A percentile compares a stretch with the other conserved stretches of the same genome.
phyloP scores from a whole-genome alignment of 2,329 filamentous ascomycete species.

The Phaeoacremonium minimum region DNA sequence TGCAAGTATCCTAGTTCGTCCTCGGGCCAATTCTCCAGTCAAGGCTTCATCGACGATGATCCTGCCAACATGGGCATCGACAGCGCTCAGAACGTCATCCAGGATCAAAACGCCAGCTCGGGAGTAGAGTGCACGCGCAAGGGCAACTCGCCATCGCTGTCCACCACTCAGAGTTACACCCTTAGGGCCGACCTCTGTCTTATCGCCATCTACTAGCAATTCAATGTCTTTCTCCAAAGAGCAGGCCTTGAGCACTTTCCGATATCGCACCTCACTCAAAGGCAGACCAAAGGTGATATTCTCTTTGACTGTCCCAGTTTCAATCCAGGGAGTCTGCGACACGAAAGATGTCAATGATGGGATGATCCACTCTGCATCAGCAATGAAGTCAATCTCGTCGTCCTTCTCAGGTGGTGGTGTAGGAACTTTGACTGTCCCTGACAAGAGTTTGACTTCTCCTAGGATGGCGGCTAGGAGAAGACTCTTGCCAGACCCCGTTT shows the following conservation, averaged over 20 bases:
- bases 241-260: conserved; percentile 39
- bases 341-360: conserved; percentile 36
- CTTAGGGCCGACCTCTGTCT: conserved; percentile 36
- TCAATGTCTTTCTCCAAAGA: conserved; percentile 36
- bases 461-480: conserved; percentile 31
- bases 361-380: conserved; percentile 24
- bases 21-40: conserved; percentile 41
- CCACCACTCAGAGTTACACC: conserved; percentile 39
- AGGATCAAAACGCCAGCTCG: conserved; percentile 36
- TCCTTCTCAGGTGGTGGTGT: conserved; percentile 14
- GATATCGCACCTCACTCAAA: conserved; percentile 34
- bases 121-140: conserved; percentile 41
- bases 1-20: conserved; percentile 60
- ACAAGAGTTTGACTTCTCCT: conserved; percentile 30
- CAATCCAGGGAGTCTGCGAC: conserved; percentile 42
- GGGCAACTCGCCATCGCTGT: conserved; percentile 38
- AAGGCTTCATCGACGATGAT: conserved; percentile 48
- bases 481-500: conserved; percentile 33
- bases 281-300: conserved; percentile 40
- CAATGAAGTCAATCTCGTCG: conserved; percentile 13
- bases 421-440: conserved; percentile 22
- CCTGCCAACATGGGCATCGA: conserved; percentile 35
- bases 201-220: conserved; percentile 35
- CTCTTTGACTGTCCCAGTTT: conserved; percentile 36
- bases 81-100: conserved; percentile 47